Percentiles rank a stretch among this genome's conserved stretches.
These are phyloP conservation scores for Chlorella sp. DNA, from an alignment of 139 green algal genomes.

Conservation along the genomic window DNA sequence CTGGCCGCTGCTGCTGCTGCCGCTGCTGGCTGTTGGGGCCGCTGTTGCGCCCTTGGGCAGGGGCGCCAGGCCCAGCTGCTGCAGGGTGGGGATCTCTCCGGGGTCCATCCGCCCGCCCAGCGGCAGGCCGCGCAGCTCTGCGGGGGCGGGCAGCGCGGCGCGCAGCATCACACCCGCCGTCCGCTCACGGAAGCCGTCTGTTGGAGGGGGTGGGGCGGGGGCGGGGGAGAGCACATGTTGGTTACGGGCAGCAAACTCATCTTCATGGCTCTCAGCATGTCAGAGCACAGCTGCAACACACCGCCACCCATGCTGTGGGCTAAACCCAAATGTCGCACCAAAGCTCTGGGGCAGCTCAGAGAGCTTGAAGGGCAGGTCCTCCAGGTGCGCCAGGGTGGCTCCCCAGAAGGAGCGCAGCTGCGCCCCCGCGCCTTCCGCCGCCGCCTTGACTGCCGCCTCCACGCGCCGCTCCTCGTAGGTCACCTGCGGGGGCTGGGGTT, in stretches of 20 bases:
- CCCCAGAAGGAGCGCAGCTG: slow-evolving; percentile 62
- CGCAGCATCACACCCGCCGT: slow-evolving; percentile 38
- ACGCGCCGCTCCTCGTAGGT: slow-evolving; percentile 70
- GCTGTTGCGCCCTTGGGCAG: slow-evolving; percentile 1
- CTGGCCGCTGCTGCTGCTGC: background rate
- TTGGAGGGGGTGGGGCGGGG: slow-evolving; percentile 19
- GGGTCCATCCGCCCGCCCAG: slow-evolving; percentile 37
- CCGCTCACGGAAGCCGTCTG: slow-evolving; percentile 53
- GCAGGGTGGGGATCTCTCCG: slow-evolving; percentile 68
- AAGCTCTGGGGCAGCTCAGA: slow-evolving; percentile 56
- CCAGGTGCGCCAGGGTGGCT: slow-evolving; percentile 69
- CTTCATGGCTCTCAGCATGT: background rate
- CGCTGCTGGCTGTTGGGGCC: background rate
- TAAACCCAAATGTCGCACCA: too few species aligned
- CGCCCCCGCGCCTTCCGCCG: slow-evolving; percentile 57
- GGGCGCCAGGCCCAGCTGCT: slow-evolving; percentile 63
- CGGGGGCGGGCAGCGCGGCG: slow-evolving; percentile 35
- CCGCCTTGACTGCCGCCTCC: slow-evolving; percentile 57
- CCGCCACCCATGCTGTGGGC: too few species aligned
- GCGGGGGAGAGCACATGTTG: background rate
- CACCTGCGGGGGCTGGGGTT: slow-evolving; percentile 24
- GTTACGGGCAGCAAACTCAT: background rate
- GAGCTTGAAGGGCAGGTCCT: slow-evolving; percentile 80
- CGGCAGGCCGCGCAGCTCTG: slow-evolving; percentile 57
- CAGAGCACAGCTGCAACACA: background rate